Base-by-base conservation (phyloP, 352 stramenopile species). In the Globisporangium cederbergense region DNA sequence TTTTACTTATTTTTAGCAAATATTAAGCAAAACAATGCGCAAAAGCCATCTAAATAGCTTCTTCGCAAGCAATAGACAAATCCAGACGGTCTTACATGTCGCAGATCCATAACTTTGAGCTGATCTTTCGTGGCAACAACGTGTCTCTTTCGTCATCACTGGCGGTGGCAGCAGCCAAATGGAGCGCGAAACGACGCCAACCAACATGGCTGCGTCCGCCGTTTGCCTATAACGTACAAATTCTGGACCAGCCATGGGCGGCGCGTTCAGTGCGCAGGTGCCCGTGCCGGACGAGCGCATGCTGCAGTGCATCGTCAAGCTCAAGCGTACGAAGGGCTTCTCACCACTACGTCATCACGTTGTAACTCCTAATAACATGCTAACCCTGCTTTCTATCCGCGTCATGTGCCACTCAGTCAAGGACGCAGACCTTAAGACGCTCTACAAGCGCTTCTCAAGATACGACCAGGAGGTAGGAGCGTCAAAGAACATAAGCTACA, bases 241-340 rank as follows among this genome's bases (percentile, higher is more conserved):
- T 25, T 28, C 7, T 11, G 11, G 16, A 42, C 28, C 28, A 58
- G 53, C 30, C 20, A 89, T 89, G 79, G 79, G 77, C 32, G 75
- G 73, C 10, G 54, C 81, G 22, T 43, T 83, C n/a, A 85, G 75
- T 52, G 72, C 60, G 54, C 74, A 79, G 55, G 76, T 85, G 58
- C 79, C 79, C 14, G 77, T 78, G 18, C 74, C 79, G 0, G 77
- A 89, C 65, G 76, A 89, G 68, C 77, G 77, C 32, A 91, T 91
- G 82, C 71, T 84, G 67, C 71, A 87, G 38, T 89, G 79, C 65
- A 89, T 89, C 64, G 72, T 68, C 52, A 86, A 83, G 66, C 77
- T 91, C 32, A 87, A 89, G 53, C 54, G 81, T 89, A 60, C 45
- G 74, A 2, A 38, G 36, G 2, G 8, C 8, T 9, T 34, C 25